A percentile compares a stretch with the other conserved stretches of the same genome.
Conservation (phyloP, 225 moss, liverwort and hornwort species). For the Bryum argenteum region DNA sequence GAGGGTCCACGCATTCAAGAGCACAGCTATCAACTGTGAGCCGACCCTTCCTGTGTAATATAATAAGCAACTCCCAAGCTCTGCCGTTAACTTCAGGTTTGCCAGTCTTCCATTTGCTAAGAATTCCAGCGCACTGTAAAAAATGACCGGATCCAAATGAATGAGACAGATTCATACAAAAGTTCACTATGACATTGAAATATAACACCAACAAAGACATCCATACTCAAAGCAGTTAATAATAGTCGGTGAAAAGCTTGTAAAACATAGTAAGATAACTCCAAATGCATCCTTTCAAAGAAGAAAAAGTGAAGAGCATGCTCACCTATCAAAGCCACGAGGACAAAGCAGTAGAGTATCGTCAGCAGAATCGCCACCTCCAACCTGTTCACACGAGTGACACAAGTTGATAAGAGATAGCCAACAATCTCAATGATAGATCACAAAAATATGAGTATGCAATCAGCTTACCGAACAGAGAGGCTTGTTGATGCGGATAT, state of each 20-base stretch:
- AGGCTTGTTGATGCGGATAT: conserved; percentile 59
- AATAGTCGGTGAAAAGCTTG: too few relatives aligned
- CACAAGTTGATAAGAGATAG: background rate
- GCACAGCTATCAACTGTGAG: conserved; percentile 56
- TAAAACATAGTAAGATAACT: too few relatives aligned
- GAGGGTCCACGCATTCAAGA: conserved; percentile 54
- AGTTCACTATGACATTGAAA: too few relatives aligned
- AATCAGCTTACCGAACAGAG: conserved; percentile 60
- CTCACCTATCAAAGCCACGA: conserved; percentile 61
- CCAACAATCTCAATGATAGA: too few relatives aligned
- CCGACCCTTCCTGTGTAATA: conserved; percentile 58
- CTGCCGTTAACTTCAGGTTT: conserved; percentile 56
- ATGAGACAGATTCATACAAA: too few relatives aligned
- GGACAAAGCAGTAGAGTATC: conserved; percentile 56
- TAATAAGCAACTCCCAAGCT: conserved; percentile 59
- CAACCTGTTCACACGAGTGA: conserved; percentile 38
- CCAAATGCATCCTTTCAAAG: too few relatives aligned
- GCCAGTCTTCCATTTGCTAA: conserved; percentile 53
- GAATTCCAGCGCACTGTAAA: conserved; percentile 62
- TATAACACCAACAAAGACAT: too few relatives aligned
- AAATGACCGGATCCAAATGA: conserved; percentile 1
- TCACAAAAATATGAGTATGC: background rate
- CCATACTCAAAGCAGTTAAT: too few relatives aligned
- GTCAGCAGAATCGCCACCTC: conserved; percentile 56
- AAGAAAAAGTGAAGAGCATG: too few relatives aligned